Evolutionary conservation across 106 monocot species (phyloP), one percentile per base, ranked within the genome.

Genomic region (Phalaenopsis equestris): DNA sequence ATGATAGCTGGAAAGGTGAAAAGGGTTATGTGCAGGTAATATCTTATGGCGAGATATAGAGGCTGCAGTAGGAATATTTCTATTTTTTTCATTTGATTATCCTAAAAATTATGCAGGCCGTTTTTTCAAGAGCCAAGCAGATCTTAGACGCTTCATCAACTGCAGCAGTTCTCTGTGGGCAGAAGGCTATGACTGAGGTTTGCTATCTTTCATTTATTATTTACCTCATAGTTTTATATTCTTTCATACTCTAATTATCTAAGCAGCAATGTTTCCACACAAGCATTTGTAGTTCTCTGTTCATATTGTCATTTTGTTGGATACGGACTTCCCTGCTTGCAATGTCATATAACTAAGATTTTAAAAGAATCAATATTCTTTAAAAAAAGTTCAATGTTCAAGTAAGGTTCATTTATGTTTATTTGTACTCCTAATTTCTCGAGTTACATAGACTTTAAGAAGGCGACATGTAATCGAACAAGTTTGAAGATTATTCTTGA

Each of bases 1-100:
- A 98, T 84, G 88, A 84, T 68, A 74, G 55, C 17, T 98, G 98
- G 98, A 84, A 88, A 73, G 98, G 98, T n/a, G 88, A 94, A 86
- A 70, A 41, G 58, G 98, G 98, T 75, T 94, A 94, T 87, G 88
- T 98, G 67, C 74, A 74, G 74, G 74, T 74, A 74, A 74, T 42
- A 74, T 45, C 46, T 46, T 78, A 15, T 42, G 16, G 9, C 3
- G 23, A 18, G 38, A 55, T 12, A 41, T 39, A 17, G 7, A 48
- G 9, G 24, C 41, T 83, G 23, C 17, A 77, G 57, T 56, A 4
- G 47, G 37, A 75, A 18, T 46, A 45, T 7, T 12, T 74, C 9
- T 55, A 10, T 75, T 57, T 18, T 7, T 81, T 72, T 61, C 61
- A 56, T 30, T 56, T 78, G 2, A 39, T 39, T 52, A 18, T 52